Conservation (phyloP, 306 rosid species). For the Lagenaria siceraria region DNA sequence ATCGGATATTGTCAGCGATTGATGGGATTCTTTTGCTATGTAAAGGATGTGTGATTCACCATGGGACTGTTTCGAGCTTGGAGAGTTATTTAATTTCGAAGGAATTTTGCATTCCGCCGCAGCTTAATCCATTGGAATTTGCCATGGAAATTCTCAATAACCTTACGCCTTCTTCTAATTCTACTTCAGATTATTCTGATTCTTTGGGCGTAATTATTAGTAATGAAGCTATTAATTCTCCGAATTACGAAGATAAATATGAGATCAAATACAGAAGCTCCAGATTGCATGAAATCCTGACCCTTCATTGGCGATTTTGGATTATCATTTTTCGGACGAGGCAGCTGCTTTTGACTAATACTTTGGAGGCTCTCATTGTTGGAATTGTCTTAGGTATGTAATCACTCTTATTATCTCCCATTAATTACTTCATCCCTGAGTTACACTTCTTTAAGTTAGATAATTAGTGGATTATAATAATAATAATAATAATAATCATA, state of each 20-base stretch:
- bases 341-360: conserved; percentile 68
- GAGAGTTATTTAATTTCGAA: conserved; percentile 35
- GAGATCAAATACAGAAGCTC: conserved; percentile 51
- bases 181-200: no score
- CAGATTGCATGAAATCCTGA: conserved; percentile 49
- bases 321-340: conserved; percentile 65
- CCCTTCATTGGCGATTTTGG: conserved; percentile 61
- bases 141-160: conserved; percentile 66
- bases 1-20: conserved; percentile 62
- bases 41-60: conserved; percentile 62
- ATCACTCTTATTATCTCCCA: neutral
- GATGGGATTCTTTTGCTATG: conserved; percentile 52
- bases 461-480: no score
- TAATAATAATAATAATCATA: no score
- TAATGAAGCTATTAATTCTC: no score
- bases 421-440: no score
- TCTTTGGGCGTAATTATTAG: neutral
- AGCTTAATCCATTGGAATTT: conserved; percentile 78
- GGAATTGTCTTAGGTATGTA: conserved; percentile 61
- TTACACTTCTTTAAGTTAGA: no score
- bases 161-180: conserved; percentile 15
- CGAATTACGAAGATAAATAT: neutral
- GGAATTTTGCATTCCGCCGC: conserved; percentile 73
- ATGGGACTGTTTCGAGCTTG: conserved; percentile 53
- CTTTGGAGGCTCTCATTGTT: conserved; percentile 65